Conservation (phyloP, 345 rosid genomes). For the Citrus unshiu region DNA sequence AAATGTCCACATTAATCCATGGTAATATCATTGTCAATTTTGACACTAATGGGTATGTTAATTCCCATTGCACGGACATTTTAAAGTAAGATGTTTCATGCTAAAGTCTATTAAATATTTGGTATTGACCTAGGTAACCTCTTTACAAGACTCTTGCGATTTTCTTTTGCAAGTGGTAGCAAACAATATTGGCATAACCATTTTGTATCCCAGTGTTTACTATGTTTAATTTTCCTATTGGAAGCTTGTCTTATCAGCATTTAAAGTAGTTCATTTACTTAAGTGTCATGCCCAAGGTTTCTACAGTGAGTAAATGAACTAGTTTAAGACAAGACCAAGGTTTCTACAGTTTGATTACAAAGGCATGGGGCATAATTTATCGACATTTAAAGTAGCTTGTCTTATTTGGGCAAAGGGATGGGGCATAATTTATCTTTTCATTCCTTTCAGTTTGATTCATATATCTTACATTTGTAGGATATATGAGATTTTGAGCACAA, state of each 20-base stretch:
- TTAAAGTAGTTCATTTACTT: background rate
- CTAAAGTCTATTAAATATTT: background rate
- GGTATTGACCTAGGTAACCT: too few relatives aligned
- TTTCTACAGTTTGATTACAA: too few relatives aligned
- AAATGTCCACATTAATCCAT: background rate
- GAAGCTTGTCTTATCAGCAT: background rate
- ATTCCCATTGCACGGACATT: background rate
- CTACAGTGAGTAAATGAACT: too few relatives aligned
- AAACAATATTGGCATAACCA: background rate
- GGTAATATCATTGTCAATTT: background rate
- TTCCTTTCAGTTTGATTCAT: background rate
- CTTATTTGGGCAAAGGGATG: background rate
- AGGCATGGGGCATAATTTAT: too few relatives aligned
- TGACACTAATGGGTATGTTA: background rate
- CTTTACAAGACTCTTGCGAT: too few relatives aligned
- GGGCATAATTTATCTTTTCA: background rate
- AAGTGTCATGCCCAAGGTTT: background rate
- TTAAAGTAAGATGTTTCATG: background rate
- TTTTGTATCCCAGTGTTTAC: background rate
- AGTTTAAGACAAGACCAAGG: too few relatives aligned
- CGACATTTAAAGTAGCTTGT: too few relatives aligned
- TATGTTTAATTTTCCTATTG: background rate
- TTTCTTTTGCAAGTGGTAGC: background rate
- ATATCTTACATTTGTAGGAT: background rate
- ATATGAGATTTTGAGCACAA: background rate